Conservation (phyloP, 2,329 filamentous ascomycete species). For the Colletotrichum destructivum region DNA sequence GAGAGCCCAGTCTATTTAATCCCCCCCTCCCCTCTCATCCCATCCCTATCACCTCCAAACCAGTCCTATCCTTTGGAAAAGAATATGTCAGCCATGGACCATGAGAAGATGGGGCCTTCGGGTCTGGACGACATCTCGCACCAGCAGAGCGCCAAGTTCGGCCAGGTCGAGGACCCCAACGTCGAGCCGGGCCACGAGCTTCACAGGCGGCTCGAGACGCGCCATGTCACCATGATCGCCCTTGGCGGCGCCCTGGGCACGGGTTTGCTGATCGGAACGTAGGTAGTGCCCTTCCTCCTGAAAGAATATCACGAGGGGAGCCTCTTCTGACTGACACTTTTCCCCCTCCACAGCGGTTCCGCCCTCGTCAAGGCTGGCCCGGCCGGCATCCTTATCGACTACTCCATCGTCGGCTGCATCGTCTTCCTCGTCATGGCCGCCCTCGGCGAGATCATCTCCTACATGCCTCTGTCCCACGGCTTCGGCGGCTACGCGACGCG, state of each 20-base stretch:
- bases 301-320: not conserved
- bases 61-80: not conserved
- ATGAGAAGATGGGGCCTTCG: slow-evolving; percentile 21
- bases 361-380: slow-evolving; percentile 64
- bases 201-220: slow-evolving; percentile 46
- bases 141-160: slow-evolving; percentile 25
- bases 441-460: slow-evolving; percentile 53
- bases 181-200: slow-evolving; percentile 24
- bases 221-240: slow-evolving; percentile 55
- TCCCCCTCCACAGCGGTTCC: slow-evolving; percentile 51
- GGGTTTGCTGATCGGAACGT: slow-evolving; percentile 65
- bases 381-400: slow-evolving; percentile 56
- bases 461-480: slow-evolving; percentile 53
- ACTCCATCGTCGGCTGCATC: slow-evolving; percentile 61
- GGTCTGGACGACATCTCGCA: slow-evolving; percentile 1
- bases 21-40: too few species aligned
- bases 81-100: not conserved
- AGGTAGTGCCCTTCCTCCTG: not conserved
- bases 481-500: slow-evolving; percentile 77
- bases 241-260: slow-evolving; percentile 56
- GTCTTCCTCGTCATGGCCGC: slow-evolving; percentile 70
- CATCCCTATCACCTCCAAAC: too few species aligned
- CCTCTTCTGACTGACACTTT: not conserved
- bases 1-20: too few species aligned
- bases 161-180: slow-evolving; percentile 21